Evolutionary conservation across 179 eudicot genomes (phyloP).

Genomic region (Spergularia azorica): DNA sequence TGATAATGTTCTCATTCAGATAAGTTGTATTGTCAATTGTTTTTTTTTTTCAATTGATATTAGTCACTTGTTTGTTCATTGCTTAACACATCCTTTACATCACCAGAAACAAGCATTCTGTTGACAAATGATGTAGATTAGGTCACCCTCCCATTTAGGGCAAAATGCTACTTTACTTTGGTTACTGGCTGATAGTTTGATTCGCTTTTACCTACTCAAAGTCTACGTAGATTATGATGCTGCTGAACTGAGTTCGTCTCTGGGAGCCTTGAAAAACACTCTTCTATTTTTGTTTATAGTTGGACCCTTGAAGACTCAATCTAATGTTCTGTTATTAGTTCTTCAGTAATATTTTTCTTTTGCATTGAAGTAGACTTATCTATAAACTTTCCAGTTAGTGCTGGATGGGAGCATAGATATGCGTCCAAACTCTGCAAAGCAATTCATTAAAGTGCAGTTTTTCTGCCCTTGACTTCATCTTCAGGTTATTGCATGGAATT

Average conservation of each 20-base stretch:
- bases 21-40: not conserved
- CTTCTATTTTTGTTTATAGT: not conserved
- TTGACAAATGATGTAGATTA: not conserved
- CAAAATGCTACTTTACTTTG: not conserved
- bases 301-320: not conserved
- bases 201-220: too few species aligned
- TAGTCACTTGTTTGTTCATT: not conserved
- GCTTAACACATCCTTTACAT: not conserved
- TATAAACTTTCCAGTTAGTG: not conserved
- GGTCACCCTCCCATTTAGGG: too few species aligned
- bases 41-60: not conserved
- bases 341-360: constrained; percentile 1
- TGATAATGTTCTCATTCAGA: too few species aligned
- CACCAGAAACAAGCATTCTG: not conserved
- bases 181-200: not conserved
- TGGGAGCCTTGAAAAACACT: too few species aligned
- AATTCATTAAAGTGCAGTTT: not conserved
- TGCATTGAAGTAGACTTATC: not conserved
- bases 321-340: not conserved
- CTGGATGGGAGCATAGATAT: not conserved
- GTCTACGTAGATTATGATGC: not conserved
- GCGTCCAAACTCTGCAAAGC: not conserved
- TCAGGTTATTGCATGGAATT: not conserved
- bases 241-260: not conserved
- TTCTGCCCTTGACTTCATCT: not conserved